A percentile compares a stretch with the other conserved stretches of the same genome.
These are phyloP conservation scores for Fusarium sp. DNA, from an alignment of 2,329 filamentous ascomycete species.

Conservation along the genomic window DNA sequence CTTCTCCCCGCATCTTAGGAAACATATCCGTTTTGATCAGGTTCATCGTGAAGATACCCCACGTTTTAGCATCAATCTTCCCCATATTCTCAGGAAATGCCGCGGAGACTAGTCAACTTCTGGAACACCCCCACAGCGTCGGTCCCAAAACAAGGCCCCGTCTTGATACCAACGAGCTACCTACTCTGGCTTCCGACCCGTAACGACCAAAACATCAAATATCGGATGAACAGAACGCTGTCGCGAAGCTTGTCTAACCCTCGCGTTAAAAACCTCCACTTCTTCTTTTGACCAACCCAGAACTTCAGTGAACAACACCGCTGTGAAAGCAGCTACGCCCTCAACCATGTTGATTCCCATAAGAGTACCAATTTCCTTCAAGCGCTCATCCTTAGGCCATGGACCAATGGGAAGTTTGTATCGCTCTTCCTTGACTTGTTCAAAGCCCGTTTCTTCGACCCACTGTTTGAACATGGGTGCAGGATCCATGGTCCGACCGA, in stretches of 20 bases:
- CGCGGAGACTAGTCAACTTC: conserved; percentile 22
- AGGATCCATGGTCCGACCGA: conserved; percentile 48
- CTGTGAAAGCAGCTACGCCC: conserved; percentile 54
- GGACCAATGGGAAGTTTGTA: conserved; percentile 52
- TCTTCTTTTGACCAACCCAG: conserved; percentile 55
- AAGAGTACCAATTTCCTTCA: conserved; percentile 47
- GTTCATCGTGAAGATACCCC: not conserved
- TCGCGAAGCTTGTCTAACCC: conserved; percentile 39
- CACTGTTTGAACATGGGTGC: conserved; percentile 45
- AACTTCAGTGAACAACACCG: conserved; percentile 52
- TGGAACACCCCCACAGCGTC: conserved; percentile 4
- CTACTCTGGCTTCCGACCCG: conserved; percentile 44
- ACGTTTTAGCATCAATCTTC: not conserved
- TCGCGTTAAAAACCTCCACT: conserved; percentile 54
- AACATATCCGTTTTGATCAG: not conserved
- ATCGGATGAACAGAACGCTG: conserved; percentile 47
- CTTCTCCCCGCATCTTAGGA: not conserved
- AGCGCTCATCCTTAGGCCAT: conserved; percentile 51
- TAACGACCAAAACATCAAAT: conserved; percentile 48
- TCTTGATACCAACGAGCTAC: not conserved
- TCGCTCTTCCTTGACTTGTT: conserved; percentile 45
- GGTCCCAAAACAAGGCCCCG: not conserved
- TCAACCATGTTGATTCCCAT: conserved; percentile 53
- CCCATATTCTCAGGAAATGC: not conserved
- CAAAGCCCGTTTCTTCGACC: conserved; percentile 52